Evolutionary conservation across 164 flowering plant genomes (phyloP), one percentile per base, ranked within the genome.

Genomic region (Berberis thunbergii): DNA sequence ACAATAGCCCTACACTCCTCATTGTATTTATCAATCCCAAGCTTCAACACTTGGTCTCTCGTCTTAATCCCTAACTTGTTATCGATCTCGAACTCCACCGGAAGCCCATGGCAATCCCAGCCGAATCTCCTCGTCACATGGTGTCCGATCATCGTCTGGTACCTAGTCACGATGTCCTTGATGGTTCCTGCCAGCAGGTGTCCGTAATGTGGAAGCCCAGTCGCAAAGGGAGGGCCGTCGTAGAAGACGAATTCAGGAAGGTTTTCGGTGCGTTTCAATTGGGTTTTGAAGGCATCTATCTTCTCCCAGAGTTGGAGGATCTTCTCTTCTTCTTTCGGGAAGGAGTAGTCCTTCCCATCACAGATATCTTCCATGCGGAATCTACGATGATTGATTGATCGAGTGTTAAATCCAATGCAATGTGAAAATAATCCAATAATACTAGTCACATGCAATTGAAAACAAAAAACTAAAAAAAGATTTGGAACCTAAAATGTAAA

Each of bases 191-290:
- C 97, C 4, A 95, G 79, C 43, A 95, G 82, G 83, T 95, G 99
- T 49, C 99, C 99, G 66, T 89, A 91, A 72, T 95, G 99, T 0
- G 99, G 99, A 11, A 87, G 82, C 1, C 99, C 99, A 1, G 99
- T 95, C 56, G 99, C 99, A 74, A 95, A 95, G 1, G 99, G 99
- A 2, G 99, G 97, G 2, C 99, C 99, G 55, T 95, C 97, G 73
- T 95, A 95, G 89, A 95, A 91, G 50, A 91, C 60, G 82, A 89
- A 91, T 57, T 91, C 99, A 0, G 97, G 97, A 6, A 65, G 59
- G 56, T 69, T 42, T 48, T 79, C 64, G 2, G 97, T 86, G 43
- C 67, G 79, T 48, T 74, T 77, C 48, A 85, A 75, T 66, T 95
- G 99, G 45, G 81, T 87, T 57, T 86, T 76, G 79, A 91, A 95